Evolutionary conservation across 352 stramenopile genomes (phyloP), one percentile per base, ranked within the genome.

Genomic region (Globisporangium canariense): DNA sequence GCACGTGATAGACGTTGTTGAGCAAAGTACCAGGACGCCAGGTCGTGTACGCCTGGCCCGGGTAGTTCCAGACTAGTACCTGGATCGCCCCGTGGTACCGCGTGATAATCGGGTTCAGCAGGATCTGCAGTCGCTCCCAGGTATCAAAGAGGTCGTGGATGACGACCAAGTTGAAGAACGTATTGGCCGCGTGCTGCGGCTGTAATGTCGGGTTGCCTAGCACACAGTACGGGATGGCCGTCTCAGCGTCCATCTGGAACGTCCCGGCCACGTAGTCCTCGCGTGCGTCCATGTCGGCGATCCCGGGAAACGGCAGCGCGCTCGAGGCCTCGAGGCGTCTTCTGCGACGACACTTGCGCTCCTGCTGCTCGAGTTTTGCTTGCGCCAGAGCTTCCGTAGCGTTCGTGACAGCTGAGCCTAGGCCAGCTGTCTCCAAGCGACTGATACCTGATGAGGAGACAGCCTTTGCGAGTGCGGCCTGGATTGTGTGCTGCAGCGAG

Each of bases 141-240:
- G 90, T 98, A 61, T 98, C 96, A 63, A 98, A 99, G 22, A 98
- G 75, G 55, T 99, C 95, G 65, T 98, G 93, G 38, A 97, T 91
- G 7, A 99, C 77, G 32, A 99, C 93, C 46, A 98, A 78, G 64
- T 98, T 98, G 76, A 97, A 98, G 61, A 97, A 93, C 6, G 81
- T 83, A 28, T 87, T 79, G 46, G 63, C 61, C 16, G 54, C n/a
- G 43, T 54, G 28, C 46, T 45, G 43, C 20, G 54, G 46, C 47
- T 76, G 62, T 18, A 69, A 56, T 2, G 4, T 25, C n/a, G 59
- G 47, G 28, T 75, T 69, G 20, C 93, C 90, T 28, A 98, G 67
- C 1, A 99, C 83, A 38, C 82, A 90, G 73, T 94, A 98, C 5
- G 94, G 94, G 63, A 99, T 86, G 16, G 76, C 67, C 28, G 96